Evolutionary conservation across 2,329 filamentous ascomycete species (phyloP), one percentile per base, ranked within the genome.

Genomic region (Ceratocystis eucalypticola): DNA sequence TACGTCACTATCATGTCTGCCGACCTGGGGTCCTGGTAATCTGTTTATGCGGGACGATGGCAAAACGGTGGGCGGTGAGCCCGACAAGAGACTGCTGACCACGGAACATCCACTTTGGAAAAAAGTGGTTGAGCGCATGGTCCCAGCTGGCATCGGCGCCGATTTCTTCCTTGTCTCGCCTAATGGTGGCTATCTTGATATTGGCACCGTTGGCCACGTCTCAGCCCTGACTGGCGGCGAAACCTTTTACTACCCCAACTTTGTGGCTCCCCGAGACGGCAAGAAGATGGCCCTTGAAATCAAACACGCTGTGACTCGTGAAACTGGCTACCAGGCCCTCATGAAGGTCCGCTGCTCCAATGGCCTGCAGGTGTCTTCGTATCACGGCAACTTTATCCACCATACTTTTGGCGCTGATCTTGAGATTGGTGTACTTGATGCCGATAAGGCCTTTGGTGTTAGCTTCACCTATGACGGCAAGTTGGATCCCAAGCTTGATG

Each of bases 311-410:
- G 85, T 96, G 37, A 91, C 86, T 2, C 83, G 94, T 69, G 92
- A 96, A 75, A 96, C 93, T 61, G 94, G 94, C 25, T 97, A 90
- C 78, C 93, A 96, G 76, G 91, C 91, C 22, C 79, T 99, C 71
- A 95, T 99, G 90, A 99, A 99, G 80, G 93, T 99, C 67, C 88
- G 94, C 69, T 99, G 94, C 78, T 96, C 92, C 20, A 99, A 96
- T 72, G 94, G 94, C 20, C 80, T 99, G 64, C 94, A 99, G 74
- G 88, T 99, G 17, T 86, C 90, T 17, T 84, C 85, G n/a, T 99
- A 99, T 73, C 91, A 96, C 72, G 94, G 94, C 70, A 96, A 96
- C 77, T 99, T 97, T 74, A 84, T 95, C 63, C 94, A 99, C 73
- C 91, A 96, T 76, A 94, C 89, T 0, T 96, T 96, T 73, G 92